These are phyloP conservation scores for Kitagawia praeruptora DNA, from an alignment of 129 eudicot species.

Conservation along the genomic window DNA sequence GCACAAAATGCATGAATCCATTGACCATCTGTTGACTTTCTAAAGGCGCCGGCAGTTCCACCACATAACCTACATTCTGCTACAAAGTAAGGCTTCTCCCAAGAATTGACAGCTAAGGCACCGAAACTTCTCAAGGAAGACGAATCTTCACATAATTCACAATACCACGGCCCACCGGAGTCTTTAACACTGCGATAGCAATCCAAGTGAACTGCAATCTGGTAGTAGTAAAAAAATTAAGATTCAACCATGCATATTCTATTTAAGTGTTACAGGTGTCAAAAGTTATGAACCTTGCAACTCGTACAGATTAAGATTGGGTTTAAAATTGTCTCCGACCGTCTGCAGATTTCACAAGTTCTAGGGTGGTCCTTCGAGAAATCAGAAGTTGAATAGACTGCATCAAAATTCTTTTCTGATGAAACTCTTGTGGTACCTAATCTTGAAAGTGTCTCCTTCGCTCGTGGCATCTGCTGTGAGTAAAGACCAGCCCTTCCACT, in stretches of 20 bases:
- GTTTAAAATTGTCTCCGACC: slow-evolving; percentile 70
- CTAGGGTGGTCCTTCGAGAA: slow-evolving; percentile 43
- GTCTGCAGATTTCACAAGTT: slow-evolving; percentile 80
- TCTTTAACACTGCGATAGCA: slow-evolving; percentile 80
- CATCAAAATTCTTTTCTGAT: slow-evolving; percentile 45
- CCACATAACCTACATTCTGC: slow-evolving; percentile 89
- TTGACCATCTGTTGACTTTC: slow-evolving; percentile 77
- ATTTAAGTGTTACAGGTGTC: neutral
- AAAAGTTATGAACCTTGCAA: slow-evolving; percentile 67
- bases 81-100: slow-evolving; percentile 40
- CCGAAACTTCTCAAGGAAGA: slow-evolving; percentile 51
- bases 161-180: slow-evolving; percentile 86
- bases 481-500: slow-evolving; percentile 41
- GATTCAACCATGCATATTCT: neutral
- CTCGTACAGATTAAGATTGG: slow-evolving; percentile 69
- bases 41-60: slow-evolving; percentile 80
- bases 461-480: slow-evolving; percentile 45
- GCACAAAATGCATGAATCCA: slow-evolving; percentile 99
- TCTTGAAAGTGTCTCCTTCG: slow-evolving; percentile 54
- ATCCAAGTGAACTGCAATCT: slow-evolving; percentile 94
- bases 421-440: slow-evolving; percentile 42
- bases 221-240: slow-evolving; percentile 15
- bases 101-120: slow-evolving; percentile 28
- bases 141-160: slow-evolving; percentile 84
- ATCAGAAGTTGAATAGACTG: slow-evolving; percentile 30